A percentile compares a stretch with the other conserved stretches of the same genome.
Evolutionary conservation across 2,329 filamentous ascomycete species (phyloP).

Genomic region (Keithomyces neogunnii): DNA sequence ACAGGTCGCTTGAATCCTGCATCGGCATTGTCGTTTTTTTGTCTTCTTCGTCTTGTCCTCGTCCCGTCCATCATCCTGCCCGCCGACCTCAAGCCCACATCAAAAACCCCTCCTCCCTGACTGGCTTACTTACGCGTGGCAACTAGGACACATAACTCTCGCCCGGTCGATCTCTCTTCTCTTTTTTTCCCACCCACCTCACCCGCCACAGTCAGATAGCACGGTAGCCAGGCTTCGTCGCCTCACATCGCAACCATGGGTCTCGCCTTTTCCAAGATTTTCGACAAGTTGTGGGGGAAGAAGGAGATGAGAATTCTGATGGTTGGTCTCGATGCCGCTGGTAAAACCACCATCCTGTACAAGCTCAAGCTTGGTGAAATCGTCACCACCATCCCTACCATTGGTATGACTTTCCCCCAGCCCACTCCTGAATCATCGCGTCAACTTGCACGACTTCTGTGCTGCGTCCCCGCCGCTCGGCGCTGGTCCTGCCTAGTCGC

Average conservation of each 20-base stretch:
- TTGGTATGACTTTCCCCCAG: conserved; percentile 54
- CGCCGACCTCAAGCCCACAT: conserved; percentile 4
- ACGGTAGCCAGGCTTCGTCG: conserved; percentile 19
- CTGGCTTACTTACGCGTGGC: conserved; percentile 20
- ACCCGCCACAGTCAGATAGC: conserved; percentile 9
- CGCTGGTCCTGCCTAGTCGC: background rate
- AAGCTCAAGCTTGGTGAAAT: conserved; percentile 99
- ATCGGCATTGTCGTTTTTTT: background rate
- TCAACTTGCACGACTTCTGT: background rate
- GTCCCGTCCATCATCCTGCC: conserved; percentile 1
- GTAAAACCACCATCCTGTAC: conserved; percentile 99
- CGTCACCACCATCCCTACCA: conserved; percentile 98
- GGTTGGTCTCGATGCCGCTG: conserved; percentile 98
- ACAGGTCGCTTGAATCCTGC: background rate
- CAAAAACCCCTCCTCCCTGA: conserved; percentile 14
- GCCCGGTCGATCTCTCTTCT: conserved; percentile 8
- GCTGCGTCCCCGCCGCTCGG: background rate
- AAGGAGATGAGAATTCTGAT: conserved; percentile 99
- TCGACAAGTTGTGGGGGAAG: conserved; percentile 95
- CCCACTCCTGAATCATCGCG: conserved; percentile 1
- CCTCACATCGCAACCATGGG: conserved; percentile 70
- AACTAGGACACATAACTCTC: conserved; percentile 18
- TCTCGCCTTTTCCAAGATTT: conserved; percentile 94
- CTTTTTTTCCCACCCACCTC: conserved; percentile 6
- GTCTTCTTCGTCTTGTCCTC: background rate